These are phyloP conservation scores for Coriolopsis trogii DNA, from an alignment of 1,284 basidiomycete genomes.

Conservation along the genomic window DNA sequence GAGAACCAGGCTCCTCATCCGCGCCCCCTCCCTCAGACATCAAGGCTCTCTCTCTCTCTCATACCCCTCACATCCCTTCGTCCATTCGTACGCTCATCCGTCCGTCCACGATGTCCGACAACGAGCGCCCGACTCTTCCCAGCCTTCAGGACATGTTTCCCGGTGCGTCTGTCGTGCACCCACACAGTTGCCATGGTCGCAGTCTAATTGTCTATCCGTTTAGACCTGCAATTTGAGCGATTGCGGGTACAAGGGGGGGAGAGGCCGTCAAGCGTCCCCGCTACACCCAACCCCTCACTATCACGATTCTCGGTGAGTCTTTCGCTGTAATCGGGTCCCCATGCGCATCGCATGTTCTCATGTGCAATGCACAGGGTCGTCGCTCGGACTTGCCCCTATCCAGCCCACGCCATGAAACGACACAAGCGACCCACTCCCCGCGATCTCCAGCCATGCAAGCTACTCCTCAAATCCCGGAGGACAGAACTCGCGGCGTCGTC, in stretches of 20 bases:
- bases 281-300: not conserved
- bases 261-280: not conserved
- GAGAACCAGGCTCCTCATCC: conserved; percentile 3
- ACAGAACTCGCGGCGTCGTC: not conserved
- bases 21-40: not conserved
- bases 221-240: conserved; percentile 13
- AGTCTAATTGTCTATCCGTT: not conserved
- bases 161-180: conserved; percentile 4
- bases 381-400: no score
- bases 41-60: no score
- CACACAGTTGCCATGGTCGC: not conserved
- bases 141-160: conserved; percentile 16
- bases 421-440: not conserved
- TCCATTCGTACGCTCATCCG: not conserved
- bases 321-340: not conserved
- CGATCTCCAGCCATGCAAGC: not conserved
- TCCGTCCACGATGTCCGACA: not conserved
- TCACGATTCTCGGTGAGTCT: not conserved
- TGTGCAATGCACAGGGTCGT: not conserved
- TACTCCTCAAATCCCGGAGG: not conserved
- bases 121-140: conserved; percentile 14
- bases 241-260: not conserved
- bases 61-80: not conserved
- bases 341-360: not conserved
- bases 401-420: not conserved